Evolutionary conservation across 768 basidiomycete species (phyloP), one percentile per base, ranked within the genome.

Genomic region (Macrolepiota albuminosa): DNA sequence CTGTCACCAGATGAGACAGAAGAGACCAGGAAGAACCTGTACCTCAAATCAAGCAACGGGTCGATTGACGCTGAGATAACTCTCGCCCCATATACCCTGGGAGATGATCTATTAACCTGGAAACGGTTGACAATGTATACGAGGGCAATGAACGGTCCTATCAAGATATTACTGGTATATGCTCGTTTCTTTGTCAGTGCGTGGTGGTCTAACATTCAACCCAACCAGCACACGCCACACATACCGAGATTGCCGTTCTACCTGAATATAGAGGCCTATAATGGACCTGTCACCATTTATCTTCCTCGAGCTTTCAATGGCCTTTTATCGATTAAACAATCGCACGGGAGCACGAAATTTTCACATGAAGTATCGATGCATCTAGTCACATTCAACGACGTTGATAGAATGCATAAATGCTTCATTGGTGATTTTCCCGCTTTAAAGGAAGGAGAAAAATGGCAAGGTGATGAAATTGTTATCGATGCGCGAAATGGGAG

Each of bases 291-390:
- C 14, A 61, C 57, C 29, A 52, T 80, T 14, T 62, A 69, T 34
- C 60, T 81, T 36, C 79, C 79, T 5, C 76, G 77, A n/a, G 71
- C 75, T 5, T 81, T 76, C 67, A 65, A 67, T 26, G 79, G 79
- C 1, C 68, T 68, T 0, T 43, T 79, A 36, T 58, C 62, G 2
- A 63, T 76, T 39, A 70, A 62, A 31, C 69, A 69, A 8, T 54
- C 21, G 8, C 70, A 76, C 55, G 74, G 73, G 21, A 58, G 49
- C 31, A 57, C 64, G 18, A 67, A 63, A 18, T 69, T 76, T 54
- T 78, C 78, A 2, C 62, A 69, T 2, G 66, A 66, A 33, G 55
- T 75, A 9, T 56, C 66, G 37, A 56, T 57, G 8, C 61, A 68
- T 26, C 48, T 73, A 31, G 71, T 68, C 5, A 66, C 64, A 2